Evolutionary conservation across 2,329 filamentous ascomycete genomes (phyloP).

Genomic region (Salinomyces thailandicus): DNA sequence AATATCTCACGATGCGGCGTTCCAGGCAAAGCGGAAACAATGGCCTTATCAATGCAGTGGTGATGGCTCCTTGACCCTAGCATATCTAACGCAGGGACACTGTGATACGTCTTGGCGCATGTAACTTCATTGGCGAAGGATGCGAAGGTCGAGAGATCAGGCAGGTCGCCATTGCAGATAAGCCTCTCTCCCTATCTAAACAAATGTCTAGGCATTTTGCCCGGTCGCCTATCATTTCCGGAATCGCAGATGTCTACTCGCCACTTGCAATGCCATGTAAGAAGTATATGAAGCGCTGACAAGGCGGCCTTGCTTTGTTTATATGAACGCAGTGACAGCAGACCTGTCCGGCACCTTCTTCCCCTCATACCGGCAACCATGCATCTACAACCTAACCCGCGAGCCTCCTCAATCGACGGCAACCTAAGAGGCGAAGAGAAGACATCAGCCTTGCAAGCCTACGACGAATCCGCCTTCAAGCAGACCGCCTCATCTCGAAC

Average conservation of each 20-base stretch:
- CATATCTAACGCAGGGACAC: too few species aligned
- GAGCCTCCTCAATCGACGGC: not conserved
- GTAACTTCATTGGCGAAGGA: too few species aligned
- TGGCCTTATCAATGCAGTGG: too few species aligned
- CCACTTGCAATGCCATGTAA: not conserved
- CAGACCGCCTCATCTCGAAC: not conserved
- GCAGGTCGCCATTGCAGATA: not conserved
- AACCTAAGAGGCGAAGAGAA: slow-evolving; percentile 3
- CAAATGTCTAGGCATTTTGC: not conserved
- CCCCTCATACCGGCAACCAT: not conserved
- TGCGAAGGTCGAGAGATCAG: too few species aligned
- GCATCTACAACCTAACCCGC: not conserved
- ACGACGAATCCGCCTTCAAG: slow-evolving; percentile 5
- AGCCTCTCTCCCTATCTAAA: not conserved
- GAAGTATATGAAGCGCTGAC: not conserved
- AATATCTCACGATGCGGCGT: too few species aligned
- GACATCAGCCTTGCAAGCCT: slow-evolving; percentile 1
- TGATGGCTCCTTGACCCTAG: too few species aligned
- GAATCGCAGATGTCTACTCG: not conserved
- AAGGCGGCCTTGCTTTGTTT: not conserved
- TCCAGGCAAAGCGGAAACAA: too few species aligned
- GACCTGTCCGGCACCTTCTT: too few species aligned
- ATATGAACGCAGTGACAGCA: not conserved
- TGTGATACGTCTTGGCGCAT: too few species aligned
- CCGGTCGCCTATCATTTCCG: not conserved